Evolutionary conservation across 2,329 filamentous ascomycete species (phyloP), one percentile per base, ranked within the genome.

Genomic region (Talaromyces sp.): DNA sequence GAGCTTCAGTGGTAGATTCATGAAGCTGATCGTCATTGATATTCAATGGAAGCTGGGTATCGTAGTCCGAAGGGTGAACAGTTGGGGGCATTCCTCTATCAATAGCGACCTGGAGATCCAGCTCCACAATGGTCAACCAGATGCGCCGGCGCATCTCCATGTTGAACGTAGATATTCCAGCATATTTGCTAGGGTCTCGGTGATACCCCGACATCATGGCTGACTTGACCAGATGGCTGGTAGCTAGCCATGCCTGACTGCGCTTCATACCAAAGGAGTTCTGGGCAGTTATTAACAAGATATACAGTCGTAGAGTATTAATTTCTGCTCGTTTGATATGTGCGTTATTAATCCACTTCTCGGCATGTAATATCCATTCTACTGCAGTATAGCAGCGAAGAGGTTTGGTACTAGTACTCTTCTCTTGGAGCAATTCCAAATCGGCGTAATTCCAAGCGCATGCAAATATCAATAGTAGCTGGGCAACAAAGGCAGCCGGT

Each of bases 291-390:
- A 81, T 65, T 10, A 80, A 64, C 19, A 85, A 66, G 47, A 81
- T 79, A 13, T 79, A 75, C 3, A 82, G 68, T 30, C 83, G 81
- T 36, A 83, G 76, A 51, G 78, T 73, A 2, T 65, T 68, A 1
- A 82, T 69, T 2, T 78, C 79, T 3, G 80, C 74, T 14, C 81
- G 78, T 62, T 84, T 85, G 39, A 80, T 75, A 41, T 76, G 84
- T 1, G 91, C 89, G 66, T 93, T 88, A 65, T 95, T 90, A 36
- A 97, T 79, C 55, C 97, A 88, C 2, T 86, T 85, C 69, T 97
- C 93, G 2, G 91, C 90, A 86, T 97, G 95, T 44, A 87, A 84
- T 53, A 97, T 90, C 69, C 92, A 97, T 63, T 90, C 87, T 20
- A 71, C 49, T 1, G 69, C 71, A 2, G 68, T 70, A 48, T 66